phyloP scores from a whole-genome alignment of 2,329 filamentous ascomycete species.

The Fusarium heterosporum region DNA sequence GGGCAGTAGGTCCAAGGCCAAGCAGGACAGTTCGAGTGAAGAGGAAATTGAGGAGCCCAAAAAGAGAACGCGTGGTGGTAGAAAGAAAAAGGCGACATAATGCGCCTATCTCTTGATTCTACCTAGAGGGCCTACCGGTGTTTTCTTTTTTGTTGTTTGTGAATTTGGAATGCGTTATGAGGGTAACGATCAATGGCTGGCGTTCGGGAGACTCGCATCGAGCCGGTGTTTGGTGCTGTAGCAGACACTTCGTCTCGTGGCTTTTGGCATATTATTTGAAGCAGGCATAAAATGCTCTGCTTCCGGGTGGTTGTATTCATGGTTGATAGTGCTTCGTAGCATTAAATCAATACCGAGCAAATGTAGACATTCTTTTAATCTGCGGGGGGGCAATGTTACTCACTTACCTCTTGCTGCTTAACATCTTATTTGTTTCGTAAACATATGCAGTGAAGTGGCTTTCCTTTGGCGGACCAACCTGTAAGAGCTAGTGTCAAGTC shows the following conservation, averaged over 20 bases:
- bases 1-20: constrained; percentile 55
- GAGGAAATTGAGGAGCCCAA: constrained; percentile 64
- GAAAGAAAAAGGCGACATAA: constrained; percentile 62
- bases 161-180: constrained; percentile 42
- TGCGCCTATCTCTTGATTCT: constrained; percentile 3
- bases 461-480: neutral
- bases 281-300: constrained; percentile 14
- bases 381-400: neutral
- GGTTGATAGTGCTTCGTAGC: constrained; percentile 6
- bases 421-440: neutral
- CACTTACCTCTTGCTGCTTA: neutral
- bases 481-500: neutral
- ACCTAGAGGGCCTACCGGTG: neutral
- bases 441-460: neutral
- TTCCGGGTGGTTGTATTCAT: constrained; percentile 1
- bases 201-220: constrained; percentile 45
- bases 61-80: constrained; percentile 60
- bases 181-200: constrained; percentile 45
- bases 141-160: neutral
- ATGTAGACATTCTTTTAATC: neutral
- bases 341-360: neutral
- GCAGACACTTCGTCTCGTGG: constrained; percentile 26
- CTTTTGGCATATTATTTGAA: constrained; percentile 34
- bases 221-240: constrained; percentile 45
- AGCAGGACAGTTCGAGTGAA: constrained; percentile 65